These are phyloP conservation scores for Daldinia caldariorum DNA, from an alignment of 495 filamentous ascomycete species.

Conservation along the genomic window DNA sequence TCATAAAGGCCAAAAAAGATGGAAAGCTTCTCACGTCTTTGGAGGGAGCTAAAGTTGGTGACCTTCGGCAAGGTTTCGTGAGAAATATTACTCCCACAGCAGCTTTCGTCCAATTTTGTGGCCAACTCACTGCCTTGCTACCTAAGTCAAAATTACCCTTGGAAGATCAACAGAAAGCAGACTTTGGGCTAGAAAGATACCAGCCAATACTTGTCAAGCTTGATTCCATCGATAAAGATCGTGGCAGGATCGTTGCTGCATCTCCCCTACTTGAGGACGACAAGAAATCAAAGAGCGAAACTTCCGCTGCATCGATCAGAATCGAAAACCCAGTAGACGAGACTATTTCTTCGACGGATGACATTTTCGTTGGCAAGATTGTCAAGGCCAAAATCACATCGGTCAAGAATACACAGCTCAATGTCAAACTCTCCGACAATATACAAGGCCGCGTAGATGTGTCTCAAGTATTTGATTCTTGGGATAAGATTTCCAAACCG, in stretches of 20 bases:
- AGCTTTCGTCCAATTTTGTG: slow-evolving; percentile 84
- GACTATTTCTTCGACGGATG: slow-evolving; percentile 68
- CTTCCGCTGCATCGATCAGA: slow-evolving; percentile 41
- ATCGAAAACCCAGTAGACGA: slow-evolving; percentile 76
- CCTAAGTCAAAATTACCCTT: slow-evolving; percentile 76
- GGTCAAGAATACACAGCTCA: slow-evolving; percentile 88
- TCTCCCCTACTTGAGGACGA: slow-evolving; percentile 42
- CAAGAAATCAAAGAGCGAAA: slow-evolving; percentile 40
- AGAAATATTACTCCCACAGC: slow-evolving; percentile 80
- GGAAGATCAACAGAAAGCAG: slow-evolving; percentile 70
- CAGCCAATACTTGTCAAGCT: slow-evolving; percentile 78
- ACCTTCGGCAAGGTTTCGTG: slow-evolving; percentile 81
- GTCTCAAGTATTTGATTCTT: slow-evolving; percentile 86
- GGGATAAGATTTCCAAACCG: slow-evolving; percentile 83
- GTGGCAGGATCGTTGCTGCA: slow-evolving; percentile 53
- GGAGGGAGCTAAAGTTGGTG: slow-evolving; percentile 73
- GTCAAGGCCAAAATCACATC: slow-evolving; percentile 82
- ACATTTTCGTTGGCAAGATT: slow-evolving; percentile 76
- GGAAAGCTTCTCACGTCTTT: slow-evolving; percentile 71
- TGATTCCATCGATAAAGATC: slow-evolving; percentile 68
- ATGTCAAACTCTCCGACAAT: slow-evolving; percentile 88
- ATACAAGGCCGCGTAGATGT: slow-evolving; percentile 90
- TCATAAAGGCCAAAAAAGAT: slow-evolving; percentile 77
- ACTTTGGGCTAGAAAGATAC: slow-evolving; percentile 78
- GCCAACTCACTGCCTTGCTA: slow-evolving; percentile 77